Evolutionary conservation across 441 rosid genomes (phyloP), one percentile per base, ranked within the genome.

Genomic region (Aleurites moluccanus): DNA sequence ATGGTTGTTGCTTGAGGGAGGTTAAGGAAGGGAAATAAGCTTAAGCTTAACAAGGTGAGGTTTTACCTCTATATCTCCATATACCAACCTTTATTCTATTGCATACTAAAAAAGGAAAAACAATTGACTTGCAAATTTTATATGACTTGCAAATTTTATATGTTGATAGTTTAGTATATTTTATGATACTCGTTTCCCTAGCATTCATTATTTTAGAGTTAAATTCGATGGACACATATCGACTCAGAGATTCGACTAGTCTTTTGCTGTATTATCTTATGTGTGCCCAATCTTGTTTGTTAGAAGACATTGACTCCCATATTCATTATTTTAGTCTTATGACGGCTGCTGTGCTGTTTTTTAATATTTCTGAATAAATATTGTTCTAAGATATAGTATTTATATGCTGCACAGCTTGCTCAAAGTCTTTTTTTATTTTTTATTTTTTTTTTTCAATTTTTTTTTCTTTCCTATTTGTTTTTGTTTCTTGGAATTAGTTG

Each of bases 371-470:
- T 66, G 27, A 38, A 64, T 38, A 20, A n/a, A 10, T 61, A 28
- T 65, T 65, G 42, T 27, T 23, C 2, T 50, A 52, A 1, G n/a
- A n/a, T n/a, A n/a, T n/a, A 57, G 27, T 53, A 42, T 44, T 71
- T 57, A 66, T 56, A 3, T 14, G 61, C 11, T 35, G 72, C 67
- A 74, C 53, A 53, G 72, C 67, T 38, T 45, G 8, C 40, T 52
- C 38, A 15, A 67, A 14, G 42, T 47, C 42, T 3, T 47, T 0
- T 9, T 45, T 0, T n/a, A n/a, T n/a, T n/a, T n/a, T n/a, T n/a
- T n/a, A n/a, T 40, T 40, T 40, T 45, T 7, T 3, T 44, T 44
- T 3, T 44, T 13, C 49, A 40, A 40, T 40, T n/a, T 45, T 11
- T 49, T 2, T 9, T 3, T 57, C 30, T 10, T 4, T 1, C 38